A percentile compares a stretch with the other conserved stretches of the same genome.
These are phyloP conservation scores for Zymoseptoria passerinii DNA, from an alignment of 2,329 filamentous ascomycete genomes.

Conservation along the genomic window DNA sequence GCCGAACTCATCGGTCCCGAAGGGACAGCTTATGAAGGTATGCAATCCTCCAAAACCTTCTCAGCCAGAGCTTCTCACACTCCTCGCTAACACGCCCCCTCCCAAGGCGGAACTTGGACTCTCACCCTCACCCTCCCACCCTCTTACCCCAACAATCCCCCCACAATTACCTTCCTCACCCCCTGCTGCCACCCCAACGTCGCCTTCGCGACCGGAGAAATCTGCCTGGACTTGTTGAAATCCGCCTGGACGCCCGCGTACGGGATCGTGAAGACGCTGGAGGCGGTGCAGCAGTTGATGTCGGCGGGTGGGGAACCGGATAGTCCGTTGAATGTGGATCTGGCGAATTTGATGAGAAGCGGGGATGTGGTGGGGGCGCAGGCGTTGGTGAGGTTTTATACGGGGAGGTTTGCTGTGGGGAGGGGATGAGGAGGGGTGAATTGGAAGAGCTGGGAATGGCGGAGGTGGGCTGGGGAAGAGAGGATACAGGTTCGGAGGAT, in stretches of 20 bases:
- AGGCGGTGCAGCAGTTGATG: slow-evolving; percentile 63
- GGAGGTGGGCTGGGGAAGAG: background rate
- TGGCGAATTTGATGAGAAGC: slow-evolving; percentile 59
- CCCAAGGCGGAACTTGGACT: slow-evolving; percentile 66
- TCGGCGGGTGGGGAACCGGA: slow-evolving; percentile 57
- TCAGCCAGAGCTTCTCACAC: background rate
- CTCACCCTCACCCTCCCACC: slow-evolving; percentile 67
- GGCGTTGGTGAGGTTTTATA: slow-evolving; percentile 65
- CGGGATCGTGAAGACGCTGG: slow-evolving; percentile 65
- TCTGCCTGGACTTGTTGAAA: slow-evolving; percentile 82
- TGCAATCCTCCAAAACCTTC: background rate
- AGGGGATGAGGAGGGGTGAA: slow-evolving; percentile 1
- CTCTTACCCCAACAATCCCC: slow-evolving; percentile 71
- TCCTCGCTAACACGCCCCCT: background rate
- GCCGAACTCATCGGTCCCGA: slow-evolving; percentile 53
- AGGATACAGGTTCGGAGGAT: background rate
- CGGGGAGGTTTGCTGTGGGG: slow-evolving; percentile 39
- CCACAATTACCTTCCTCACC: slow-evolving; percentile 72
- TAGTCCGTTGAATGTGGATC: slow-evolving; percentile 69
- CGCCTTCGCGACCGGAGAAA: slow-evolving; percentile 67
- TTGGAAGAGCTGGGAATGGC: background rate
- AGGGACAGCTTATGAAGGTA: slow-evolving; percentile 54
- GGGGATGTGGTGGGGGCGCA: slow-evolving; percentile 62
- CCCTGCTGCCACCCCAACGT: slow-evolving; percentile 80
- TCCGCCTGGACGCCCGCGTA: slow-evolving; percentile 77